A percentile compares a stretch with the other conserved stretches of the same genome.
phyloP scores from a whole-genome alignment of 108 stramenopile genomes.

The Cyclotella atomus region DNA sequence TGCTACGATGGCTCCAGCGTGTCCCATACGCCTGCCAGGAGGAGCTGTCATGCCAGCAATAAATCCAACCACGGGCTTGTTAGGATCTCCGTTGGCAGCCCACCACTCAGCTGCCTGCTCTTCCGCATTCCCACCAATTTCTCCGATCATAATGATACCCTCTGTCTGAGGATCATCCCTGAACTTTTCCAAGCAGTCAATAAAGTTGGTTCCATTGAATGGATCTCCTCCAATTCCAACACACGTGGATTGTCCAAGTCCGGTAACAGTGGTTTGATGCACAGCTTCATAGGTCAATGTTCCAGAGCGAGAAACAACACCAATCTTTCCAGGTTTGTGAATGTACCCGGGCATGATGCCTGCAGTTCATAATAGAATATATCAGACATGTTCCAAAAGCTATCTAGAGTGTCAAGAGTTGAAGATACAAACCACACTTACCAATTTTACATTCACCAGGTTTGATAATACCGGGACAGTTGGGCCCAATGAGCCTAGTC shows the following conservation, averaged over 20 bases:
- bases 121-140: slow-evolving; percentile 98
- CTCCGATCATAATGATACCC: slow-evolving; percentile 99
- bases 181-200: slow-evolving; percentile 97
- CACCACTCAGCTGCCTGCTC: slow-evolving; percentile 99
- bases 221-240: slow-evolving; percentile 99
- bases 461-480: slow-evolving; percentile 99
- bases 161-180: slow-evolving; percentile 98
- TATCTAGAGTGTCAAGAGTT: no score
- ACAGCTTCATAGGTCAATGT: slow-evolving; percentile 99
- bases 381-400: no score
- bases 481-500: slow-evolving; percentile 97
- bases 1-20: slow-evolving; percentile 98
- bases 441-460: slow-evolving; percentile 99
- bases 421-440: no score
- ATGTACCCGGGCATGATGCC: slow-evolving; percentile 99
- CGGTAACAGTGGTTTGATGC: slow-evolving; percentile 94
- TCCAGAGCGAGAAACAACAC: slow-evolving; percentile 95
- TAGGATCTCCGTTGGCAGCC: slow-evolving; percentile 92
- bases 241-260: slow-evolving; percentile 96
- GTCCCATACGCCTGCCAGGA: slow-evolving; percentile 99
- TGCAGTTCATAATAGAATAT: no score
- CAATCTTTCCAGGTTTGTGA: slow-evolving; percentile 95
- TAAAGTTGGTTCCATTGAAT: slow-evolving; percentile 99
- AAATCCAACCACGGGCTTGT: slow-evolving; percentile 99
- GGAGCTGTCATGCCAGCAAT: slow-evolving; percentile 99